These are phyloP conservation scores for Thelonectria discophora DNA, from an alignment of 2,329 filamentous ascomycete species.

Conservation along the genomic window DNA sequence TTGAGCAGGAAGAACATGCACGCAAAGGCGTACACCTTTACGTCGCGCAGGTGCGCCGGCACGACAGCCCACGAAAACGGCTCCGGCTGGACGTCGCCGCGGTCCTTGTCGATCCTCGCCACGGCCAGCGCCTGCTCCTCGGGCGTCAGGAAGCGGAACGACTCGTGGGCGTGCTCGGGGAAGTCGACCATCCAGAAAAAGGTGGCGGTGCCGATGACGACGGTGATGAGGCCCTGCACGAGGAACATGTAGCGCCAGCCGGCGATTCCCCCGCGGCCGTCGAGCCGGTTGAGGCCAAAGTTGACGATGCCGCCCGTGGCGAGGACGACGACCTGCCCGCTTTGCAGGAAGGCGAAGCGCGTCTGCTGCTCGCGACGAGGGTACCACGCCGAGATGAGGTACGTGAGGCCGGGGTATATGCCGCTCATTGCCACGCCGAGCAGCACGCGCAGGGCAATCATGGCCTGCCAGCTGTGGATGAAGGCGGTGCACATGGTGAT, in stretches of 20 bases:
- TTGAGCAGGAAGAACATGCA: constrained; percentile 16
- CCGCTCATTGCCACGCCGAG: constrained; percentile 15
- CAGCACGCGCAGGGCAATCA: constrained; percentile 11
- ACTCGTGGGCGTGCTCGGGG: constrained; percentile 7
- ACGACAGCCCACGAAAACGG: constrained; percentile 1
- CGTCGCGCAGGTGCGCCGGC: constrained; percentile 3
- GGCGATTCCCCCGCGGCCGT: constrained; percentile 9
- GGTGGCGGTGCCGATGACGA: constrained; percentile 4
- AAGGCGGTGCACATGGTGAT: constrained; percentile 19
- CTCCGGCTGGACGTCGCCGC: constrained; percentile 7
- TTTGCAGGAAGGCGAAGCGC: constrained; percentile 7
- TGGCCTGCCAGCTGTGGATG: constrained; percentile 14
- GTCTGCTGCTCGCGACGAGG: constrained; percentile 13
- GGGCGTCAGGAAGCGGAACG: constrained; percentile 4
- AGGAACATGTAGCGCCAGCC: constrained; percentile 20
- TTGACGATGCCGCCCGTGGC: constrained; percentile 15
- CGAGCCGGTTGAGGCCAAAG: constrained; percentile 11
- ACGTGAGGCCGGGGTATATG: constrained; percentile 12
- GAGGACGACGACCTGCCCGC: constrained; percentile 7
- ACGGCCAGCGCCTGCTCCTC: constrained; percentile 7
- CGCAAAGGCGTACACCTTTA: constrained; percentile 9
- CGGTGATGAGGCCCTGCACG: constrained; percentile 13
- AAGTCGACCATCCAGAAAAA: constrained; percentile 20
- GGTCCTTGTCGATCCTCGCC: constrained; percentile 13
- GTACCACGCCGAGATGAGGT: constrained; percentile 14